Percentiles rank a stretch among this genome's conserved stretches.
Evolutionary conservation across 192 early-diverging fungal species (phyloP).

Genomic region (Entomortierella chlamydospora): DNA sequence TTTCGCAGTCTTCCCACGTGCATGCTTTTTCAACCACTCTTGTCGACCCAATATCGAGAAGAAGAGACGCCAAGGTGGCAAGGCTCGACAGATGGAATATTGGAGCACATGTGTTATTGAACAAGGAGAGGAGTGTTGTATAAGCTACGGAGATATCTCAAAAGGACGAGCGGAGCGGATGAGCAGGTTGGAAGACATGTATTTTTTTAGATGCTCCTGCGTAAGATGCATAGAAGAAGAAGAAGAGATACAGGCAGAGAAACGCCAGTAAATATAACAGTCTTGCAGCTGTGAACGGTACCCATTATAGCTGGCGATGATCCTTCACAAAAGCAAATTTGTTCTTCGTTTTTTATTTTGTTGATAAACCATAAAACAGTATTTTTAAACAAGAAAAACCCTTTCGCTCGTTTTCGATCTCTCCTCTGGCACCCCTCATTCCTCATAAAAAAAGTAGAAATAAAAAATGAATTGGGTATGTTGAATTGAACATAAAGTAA

Average conservation of each 20-base stretch:
- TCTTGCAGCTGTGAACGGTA: too few species aligned
- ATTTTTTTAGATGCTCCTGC: slow-evolving; percentile 72
- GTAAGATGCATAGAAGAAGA: slow-evolving; percentile 58
- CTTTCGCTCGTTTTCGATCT: not conserved
- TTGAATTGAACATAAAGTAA: not conserved
- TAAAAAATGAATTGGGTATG: not conserved
- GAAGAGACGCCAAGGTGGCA: slow-evolving; percentile 30
- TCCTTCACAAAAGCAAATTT: too few species aligned
- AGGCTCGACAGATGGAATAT: slow-evolving; percentile 59
- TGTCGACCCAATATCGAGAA: slow-evolving; percentile 71
- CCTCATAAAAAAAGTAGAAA: not conserved
- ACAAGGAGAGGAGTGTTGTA: slow-evolving; percentile 69
- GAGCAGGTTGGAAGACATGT: slow-evolving; percentile 63
- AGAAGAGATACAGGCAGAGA: not conserved
- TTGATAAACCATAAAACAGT: not conserved
- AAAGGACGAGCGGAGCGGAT: slow-evolving; percentile 55
- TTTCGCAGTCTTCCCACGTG: slow-evolving; percentile 70
- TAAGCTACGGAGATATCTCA: slow-evolving; percentile 70
- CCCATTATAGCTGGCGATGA: too few species aligned
- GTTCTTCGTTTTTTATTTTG: too few species aligned
- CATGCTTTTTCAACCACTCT: slow-evolving; percentile 77
- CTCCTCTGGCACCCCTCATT: too few species aligned
- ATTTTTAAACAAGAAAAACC: not conserved
- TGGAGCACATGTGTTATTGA: slow-evolving; percentile 53
- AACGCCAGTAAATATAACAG: too few species aligned